phyloP scores from a whole-genome alignment of 139 green algal genomes.

The Marvania coccoides region DNA sequence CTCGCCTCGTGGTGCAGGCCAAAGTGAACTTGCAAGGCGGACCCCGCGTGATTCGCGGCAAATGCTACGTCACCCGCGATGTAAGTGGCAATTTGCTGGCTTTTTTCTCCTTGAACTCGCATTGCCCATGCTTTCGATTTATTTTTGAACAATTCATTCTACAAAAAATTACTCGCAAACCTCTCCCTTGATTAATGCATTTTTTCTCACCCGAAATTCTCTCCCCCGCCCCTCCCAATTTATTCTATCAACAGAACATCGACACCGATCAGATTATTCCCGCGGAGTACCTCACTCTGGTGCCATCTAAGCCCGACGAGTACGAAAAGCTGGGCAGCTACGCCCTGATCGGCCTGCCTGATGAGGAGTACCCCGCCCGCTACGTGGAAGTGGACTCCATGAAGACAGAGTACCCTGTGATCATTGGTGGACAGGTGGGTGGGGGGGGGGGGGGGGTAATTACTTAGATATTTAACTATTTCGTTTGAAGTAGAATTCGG shows the following conservation, averaged over 20 bases:
- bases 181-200: no score
- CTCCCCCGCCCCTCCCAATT: neutral
- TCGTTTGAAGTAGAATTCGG: no score
- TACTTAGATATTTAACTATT: no score
- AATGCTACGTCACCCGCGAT: slow-evolving; percentile 69
- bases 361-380: slow-evolving; percentile 62
- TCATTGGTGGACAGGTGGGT: slow-evolving; percentile 85
- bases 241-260: slow-evolving; percentile 74
- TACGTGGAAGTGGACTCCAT: slow-evolving; percentile 70
- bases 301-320: slow-evolving; percentile 91
- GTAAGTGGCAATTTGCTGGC: slow-evolving; percentile 39
- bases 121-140: neutral
- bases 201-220: neutral
- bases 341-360: slow-evolving; percentile 79
- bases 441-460: no score
- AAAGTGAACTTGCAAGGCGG: slow-evolving; percentile 37
- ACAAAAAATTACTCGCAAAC: no score
- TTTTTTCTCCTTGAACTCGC: neutral
- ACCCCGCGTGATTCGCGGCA: slow-evolving; percentile 50
- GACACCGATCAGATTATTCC: slow-evolving; percentile 97
- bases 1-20: slow-evolving; percentile 20
- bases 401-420: slow-evolving; percentile 88
- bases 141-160: no score
- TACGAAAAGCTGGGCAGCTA: slow-evolving; percentile 97
- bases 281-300: slow-evolving; percentile 90